phyloP scores from a whole-genome alignment of 495 filamentous ascomycete species.

The Penicillium salamii region DNA sequence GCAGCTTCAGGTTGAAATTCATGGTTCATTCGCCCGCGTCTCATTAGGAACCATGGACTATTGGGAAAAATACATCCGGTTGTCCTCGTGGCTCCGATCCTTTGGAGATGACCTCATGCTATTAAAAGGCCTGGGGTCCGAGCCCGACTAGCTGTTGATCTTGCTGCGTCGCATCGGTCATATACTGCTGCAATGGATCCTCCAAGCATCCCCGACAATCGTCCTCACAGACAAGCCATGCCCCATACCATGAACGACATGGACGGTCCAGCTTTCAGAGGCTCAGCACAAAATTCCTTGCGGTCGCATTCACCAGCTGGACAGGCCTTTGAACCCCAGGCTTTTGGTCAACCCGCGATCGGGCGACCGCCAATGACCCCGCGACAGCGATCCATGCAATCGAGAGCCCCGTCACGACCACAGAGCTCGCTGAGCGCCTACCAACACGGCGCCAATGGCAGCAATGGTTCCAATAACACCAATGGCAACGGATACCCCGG shows the following conservation, averaged over 20 bases:
- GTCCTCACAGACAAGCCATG: slow-evolving; percentile 11
- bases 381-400: neutral
- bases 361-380: neutral
- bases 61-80: slow-evolving; percentile 1
- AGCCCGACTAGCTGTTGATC: neutral
- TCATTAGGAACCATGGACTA: slow-evolving; percentile 9
- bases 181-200: slow-evolving; percentile 12
- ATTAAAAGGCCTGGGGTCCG: slow-evolving; percentile 9
- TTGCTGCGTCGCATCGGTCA: neutral
- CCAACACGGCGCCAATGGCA: neutral
- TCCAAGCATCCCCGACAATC: slow-evolving; percentile 19
- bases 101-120: neutral
- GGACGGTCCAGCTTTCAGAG: neutral
- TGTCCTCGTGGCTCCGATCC: neutral
- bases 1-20: slow-evolving; percentile 2
- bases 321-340: neutral
- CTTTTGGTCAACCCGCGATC: slow-evolving; percentile 3
- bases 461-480: too few species aligned
- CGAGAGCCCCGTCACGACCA: neutral
- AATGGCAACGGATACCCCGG: neutral
- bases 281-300: neutral
- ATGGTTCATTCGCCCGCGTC: slow-evolving; percentile 10
- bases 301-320: neutral
- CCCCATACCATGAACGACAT: slow-evolving; percentile 8
- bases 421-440: neutral